Evolutionary conservation across 2,329 filamentous ascomycete species (phyloP).

Genomic region (Microcyclospora tardicrescens): DNA sequence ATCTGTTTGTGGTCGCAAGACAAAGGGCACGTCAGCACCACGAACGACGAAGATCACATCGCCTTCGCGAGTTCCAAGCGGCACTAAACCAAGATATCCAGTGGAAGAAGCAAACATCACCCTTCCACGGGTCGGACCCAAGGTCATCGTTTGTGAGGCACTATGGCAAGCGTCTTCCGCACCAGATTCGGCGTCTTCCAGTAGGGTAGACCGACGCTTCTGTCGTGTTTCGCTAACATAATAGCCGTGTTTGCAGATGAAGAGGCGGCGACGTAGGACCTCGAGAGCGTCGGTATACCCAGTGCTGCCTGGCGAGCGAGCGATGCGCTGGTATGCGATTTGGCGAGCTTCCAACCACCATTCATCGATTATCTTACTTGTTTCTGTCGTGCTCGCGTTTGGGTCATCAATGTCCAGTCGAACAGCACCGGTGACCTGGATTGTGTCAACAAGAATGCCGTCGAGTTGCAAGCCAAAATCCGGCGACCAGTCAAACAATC

Average conservation of each 20-base stretch:
- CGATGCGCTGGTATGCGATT: constrained; percentile 12
- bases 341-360: constrained; percentile 17
- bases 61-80: constrained; percentile 14
- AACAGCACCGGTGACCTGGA: constrained; percentile 10
- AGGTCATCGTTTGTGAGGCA: constrained; percentile 13
- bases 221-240: constrained; percentile 7
- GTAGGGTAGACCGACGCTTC: constrained; percentile 10
- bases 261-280: constrained; percentile 10
- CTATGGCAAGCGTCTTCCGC: constrained; percentile 9
- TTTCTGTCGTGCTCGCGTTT: background rate
- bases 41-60: constrained; percentile 18
- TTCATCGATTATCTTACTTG: constrained; percentile 3
- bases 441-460: constrained; percentile 17
- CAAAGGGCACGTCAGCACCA: constrained; percentile 14
- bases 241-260: constrained; percentile 13
- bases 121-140: constrained; percentile 18
- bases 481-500: constrained; percentile 14
- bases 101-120: constrained; percentile 15
- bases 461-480: constrained; percentile 15
- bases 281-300: constrained; percentile 16
- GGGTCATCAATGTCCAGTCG: constrained; percentile 4
- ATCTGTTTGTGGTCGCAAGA: constrained; percentile 9
- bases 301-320: constrained; percentile 16
- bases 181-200: constrained; percentile 12
- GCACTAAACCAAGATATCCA: constrained; percentile 17